Conservation (phyloP, 2,329 filamentous ascomycete genomes). For the Cadophora sp. region DNA sequence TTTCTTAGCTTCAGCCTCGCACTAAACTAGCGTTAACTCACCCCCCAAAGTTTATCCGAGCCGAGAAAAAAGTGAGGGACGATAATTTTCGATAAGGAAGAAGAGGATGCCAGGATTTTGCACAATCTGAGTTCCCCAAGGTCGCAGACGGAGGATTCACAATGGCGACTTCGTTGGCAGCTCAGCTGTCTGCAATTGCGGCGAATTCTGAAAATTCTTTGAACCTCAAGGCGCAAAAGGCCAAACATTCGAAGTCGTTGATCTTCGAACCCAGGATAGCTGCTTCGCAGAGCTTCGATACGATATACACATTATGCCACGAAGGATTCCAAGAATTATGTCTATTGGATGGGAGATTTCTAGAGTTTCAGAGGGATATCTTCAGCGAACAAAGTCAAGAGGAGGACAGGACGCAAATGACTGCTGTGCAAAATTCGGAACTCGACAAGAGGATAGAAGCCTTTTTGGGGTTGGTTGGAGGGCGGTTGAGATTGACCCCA, state of each 20-base stretch:
- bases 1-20: neutral
- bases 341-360: slow-evolving; percentile 81
- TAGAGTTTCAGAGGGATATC: slow-evolving; percentile 75
- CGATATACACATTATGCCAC: slow-evolving; percentile 83
- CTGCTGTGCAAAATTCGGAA: slow-evolving; percentile 78
- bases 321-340: slow-evolving; percentile 94
- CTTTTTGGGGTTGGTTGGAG: slow-evolving; percentile 82
- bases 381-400: slow-evolving; percentile 94
- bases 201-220: slow-evolving; percentile 88
- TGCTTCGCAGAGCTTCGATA: slow-evolving; percentile 87
- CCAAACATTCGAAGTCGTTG: slow-evolving; percentile 90
- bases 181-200: slow-evolving; percentile 93
- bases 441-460: slow-evolving; percentile 79
- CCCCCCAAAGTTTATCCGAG: slow-evolving; percentile 17
- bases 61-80: slow-evolving; percentile 24
- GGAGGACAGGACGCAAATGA: slow-evolving; percentile 88
- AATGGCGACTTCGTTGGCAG: slow-evolving; percentile 88
- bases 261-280: slow-evolving; percentile 90
- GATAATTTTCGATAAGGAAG: slow-evolving; percentile 23
- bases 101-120: neutral
- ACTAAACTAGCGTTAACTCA: neutral
- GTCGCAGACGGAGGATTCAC: slow-evolving; percentile 18
- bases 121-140: neutral
- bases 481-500: slow-evolving; percentile 80
- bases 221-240: slow-evolving; percentile 91